Percentiles rank a stretch among this genome's conserved stretches.
Conservation (phyloP, 2,329 filamentous ascomycete species). For the Trichophyton mentagrophytes region DNA sequence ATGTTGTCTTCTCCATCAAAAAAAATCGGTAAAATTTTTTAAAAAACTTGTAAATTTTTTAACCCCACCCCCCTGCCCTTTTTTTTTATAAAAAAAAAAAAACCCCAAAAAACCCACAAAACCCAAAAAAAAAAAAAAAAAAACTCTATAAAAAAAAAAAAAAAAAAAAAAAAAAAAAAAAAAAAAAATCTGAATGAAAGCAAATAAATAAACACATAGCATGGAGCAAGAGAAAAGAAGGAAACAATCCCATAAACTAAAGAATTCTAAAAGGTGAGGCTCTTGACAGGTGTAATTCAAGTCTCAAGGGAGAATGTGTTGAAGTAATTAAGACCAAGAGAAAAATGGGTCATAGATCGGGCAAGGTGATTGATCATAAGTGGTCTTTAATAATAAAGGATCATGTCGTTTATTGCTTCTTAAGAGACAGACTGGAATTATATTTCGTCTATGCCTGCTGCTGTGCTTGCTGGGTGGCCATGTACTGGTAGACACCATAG, state of each 20-base stretch:
- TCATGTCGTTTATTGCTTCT: background rate
- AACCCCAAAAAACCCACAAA: too few relatives aligned
- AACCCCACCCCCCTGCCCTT: too few relatives aligned
- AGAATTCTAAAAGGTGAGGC: slow-evolving; percentile 1
- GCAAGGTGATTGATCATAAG: background rate
- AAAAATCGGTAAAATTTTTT: too few relatives aligned
- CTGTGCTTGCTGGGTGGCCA: slow-evolving; percentile 26
- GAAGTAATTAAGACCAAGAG: slow-evolving; percentile 1
- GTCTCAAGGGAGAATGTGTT: background rate
- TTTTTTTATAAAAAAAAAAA: too few relatives aligned
- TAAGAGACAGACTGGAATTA: background rate
- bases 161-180: too few relatives aligned
- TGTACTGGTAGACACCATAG: slow-evolving; percentile 75
- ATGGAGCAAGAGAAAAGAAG: background rate
- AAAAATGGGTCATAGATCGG: background rate
- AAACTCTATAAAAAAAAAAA: too few relatives aligned
- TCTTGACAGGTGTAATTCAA: background rate
- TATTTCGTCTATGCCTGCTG: background rate
- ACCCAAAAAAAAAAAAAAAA: too few relatives aligned
- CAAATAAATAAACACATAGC: background rate
- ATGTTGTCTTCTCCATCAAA: too few relatives aligned
- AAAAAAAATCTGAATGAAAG: background rate
- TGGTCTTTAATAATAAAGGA: background rate
- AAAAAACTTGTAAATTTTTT: too few relatives aligned
- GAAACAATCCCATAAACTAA: slow-evolving; percentile 3